A percentile compares a stretch with the other conserved stretches of the same genome.
Evolutionary conservation across 345 rosid species (phyloP).

Genomic region (Hirschfeldia incana): DNA sequence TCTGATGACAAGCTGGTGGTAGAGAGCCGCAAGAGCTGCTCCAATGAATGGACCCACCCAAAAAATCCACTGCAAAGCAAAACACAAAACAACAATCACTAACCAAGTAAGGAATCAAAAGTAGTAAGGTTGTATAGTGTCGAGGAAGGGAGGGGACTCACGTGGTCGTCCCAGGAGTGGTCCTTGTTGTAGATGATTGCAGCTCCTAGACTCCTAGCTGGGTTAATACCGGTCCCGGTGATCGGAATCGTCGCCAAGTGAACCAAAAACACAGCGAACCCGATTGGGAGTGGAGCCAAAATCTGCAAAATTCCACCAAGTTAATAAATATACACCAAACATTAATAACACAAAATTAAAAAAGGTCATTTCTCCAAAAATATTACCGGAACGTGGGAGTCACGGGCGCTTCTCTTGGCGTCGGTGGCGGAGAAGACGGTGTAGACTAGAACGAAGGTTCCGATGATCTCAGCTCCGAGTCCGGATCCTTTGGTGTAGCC

Average conservation of each 20-base stretch:
- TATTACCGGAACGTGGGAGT: constrained; percentile 40
- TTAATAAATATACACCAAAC: neutral
- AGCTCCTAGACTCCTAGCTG: constrained; percentile 72
- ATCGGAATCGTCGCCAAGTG: constrained; percentile 72
- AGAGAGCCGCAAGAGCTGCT: constrained; percentile 74
- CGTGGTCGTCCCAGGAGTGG: constrained; percentile 63
- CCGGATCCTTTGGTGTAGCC: constrained; percentile 53
- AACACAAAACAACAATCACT: neutral
- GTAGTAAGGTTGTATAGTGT: too few relatives aligned
- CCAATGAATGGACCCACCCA: constrained; percentile 82
- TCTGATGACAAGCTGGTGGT: constrained; percentile 71
- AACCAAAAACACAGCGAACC: constrained; percentile 72
- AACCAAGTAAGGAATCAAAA: too few relatives aligned
- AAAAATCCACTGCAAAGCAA: constrained; percentile 61
- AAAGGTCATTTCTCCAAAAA: neutral
- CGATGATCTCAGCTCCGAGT: constrained; percentile 45
- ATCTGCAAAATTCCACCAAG: constrained; percentile 39
- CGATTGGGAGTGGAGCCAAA: constrained; percentile 66
- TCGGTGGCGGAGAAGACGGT: constrained; percentile 57
- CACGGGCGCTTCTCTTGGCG: constrained; percentile 53
- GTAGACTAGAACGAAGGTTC: constrained; percentile 47
- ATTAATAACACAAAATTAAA: neutral
- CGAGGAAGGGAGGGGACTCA: constrained; percentile 25
- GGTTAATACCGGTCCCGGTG: constrained; percentile 72
- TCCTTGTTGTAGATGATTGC: constrained; percentile 62